phyloP scores from a whole-genome alignment of 345 rosid genomes.

The Melastoma malabathricum region DNA sequence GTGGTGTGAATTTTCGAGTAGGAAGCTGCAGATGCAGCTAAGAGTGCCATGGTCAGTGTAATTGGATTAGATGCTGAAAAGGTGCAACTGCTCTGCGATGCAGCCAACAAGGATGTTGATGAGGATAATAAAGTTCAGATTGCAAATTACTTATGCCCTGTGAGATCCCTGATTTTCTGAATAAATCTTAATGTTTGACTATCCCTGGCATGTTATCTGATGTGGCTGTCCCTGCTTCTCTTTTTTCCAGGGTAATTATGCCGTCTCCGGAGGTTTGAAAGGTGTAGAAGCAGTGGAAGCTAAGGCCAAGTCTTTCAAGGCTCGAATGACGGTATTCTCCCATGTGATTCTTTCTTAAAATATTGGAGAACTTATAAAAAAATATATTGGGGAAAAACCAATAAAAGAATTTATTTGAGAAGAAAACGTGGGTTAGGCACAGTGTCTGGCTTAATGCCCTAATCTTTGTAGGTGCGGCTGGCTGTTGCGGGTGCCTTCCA shows the following conservation, averaged over 20 bases:
- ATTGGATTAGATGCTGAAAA: slow-evolving; percentile 79
- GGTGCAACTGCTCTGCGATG: slow-evolving; percentile 81
- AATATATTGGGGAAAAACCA: too few relatives aligned
- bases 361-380: background rate
- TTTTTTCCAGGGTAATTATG: slow-evolving; percentile 72
- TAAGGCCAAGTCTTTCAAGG: slow-evolving; percentile 89
- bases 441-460: background rate
- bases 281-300: slow-evolving; percentile 93
- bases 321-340: slow-evolving; percentile 68
- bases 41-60: slow-evolving; percentile 91
- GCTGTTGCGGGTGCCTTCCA: slow-evolving; percentile 98
- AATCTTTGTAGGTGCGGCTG: slow-evolving; percentile 55
- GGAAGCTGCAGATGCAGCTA: slow-evolving; percentile 97
- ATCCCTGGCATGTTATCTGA: background rate
- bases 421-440: background rate
- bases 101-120: slow-evolving; percentile 86
- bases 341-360: background rate
- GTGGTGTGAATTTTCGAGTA: slow-evolving; percentile 12
- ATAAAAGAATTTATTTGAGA: background rate
- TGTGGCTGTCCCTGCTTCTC: background rate
- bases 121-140: slow-evolving; percentile 77
- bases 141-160: slow-evolving; percentile 80
- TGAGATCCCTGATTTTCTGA: slow-evolving; percentile 17
- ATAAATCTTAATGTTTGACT: background rate
- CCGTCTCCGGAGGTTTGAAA: slow-evolving; percentile 88